Conservation (phyloP, 495 filamentous ascomycete species). For the Bacidia gigantensis region DNA sequence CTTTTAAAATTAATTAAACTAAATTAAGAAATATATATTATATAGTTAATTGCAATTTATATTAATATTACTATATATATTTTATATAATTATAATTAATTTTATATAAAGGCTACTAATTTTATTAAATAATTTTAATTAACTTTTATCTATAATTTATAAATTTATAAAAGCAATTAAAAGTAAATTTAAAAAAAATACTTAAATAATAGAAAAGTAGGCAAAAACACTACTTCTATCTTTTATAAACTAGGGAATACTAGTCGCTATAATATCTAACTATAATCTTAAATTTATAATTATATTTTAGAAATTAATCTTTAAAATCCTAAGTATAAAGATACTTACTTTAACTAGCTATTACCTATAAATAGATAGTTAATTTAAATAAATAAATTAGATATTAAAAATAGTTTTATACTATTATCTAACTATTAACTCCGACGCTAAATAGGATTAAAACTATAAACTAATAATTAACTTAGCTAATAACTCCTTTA, state of each 20-base stretch:
- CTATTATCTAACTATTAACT: background rate
- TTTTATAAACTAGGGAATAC: background rate
- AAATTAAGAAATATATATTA: too few relatives aligned
- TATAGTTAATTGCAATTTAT: background rate
- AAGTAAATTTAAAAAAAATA: background rate
- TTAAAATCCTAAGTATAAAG: background rate
- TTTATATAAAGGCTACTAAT: background rate
- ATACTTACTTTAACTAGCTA: background rate
- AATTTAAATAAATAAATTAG: background rate
- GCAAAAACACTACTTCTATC: background rate
- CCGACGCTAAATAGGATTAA: background rate
- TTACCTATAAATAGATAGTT: background rate
- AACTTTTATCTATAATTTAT: background rate
- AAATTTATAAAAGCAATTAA: constrained; percentile 4
- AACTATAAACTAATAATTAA: background rate
- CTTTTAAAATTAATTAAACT: background rate
- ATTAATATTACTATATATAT: background rate
- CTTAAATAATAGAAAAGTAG: constrained; percentile 2
- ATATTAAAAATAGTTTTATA: constrained; percentile 1
- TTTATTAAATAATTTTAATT: constrained; percentile 2
- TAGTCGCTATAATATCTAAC: background rate
- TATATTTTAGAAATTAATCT: background rate
- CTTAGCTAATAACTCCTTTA: background rate
- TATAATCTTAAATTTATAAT: constrained; percentile 1
- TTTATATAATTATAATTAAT: background rate